Base-by-base conservation (phyloP, 2,329 filamentous ascomycete genomes). In the Nemania serpens region DNA sequence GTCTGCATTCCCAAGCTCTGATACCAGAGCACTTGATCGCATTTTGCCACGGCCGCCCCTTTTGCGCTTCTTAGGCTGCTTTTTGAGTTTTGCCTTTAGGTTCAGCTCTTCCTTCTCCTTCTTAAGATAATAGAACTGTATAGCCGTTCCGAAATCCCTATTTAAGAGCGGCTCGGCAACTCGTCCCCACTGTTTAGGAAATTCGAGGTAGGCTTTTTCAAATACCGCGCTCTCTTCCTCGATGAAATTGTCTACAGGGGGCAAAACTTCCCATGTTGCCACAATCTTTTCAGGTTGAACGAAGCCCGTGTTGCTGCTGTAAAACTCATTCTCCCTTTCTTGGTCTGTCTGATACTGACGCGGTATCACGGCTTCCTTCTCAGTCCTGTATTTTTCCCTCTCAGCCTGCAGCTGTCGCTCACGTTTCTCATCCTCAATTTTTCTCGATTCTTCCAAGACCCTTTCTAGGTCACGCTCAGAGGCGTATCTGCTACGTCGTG, bases 51-150 rank as follows among this genome's bases (percentile, higher is more conserved):
- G 75, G 66, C 81, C 76, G 66, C 81, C 76, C 80, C 84, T 82
- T 77, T 83, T 85, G 62, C 83, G 79, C 70, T 81, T 80, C 73
- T 81, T 85, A 60, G 82, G 85, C 74, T 84, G 86, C 76, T 82
- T 86, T 74, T 85, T 88, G 33, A 89, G 81, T 75, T 90, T 91
- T 71, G 91, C 89, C 73, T 93, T 92, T 62, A 93, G 87, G 64
- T 91, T 88, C 43, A 87, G 84, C 48, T 87, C 82, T 76, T 89
- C 89, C 77, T 86, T 94, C 72, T 90, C 91, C 77, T 87, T 95
- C 72, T 89, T 91, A 64, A 91, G 82, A 74, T 95, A 95, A 75
- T 95, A 95, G 74, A 93, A 92, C 71, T 92, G 89, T 68, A 95
- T 95, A 74, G 89, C 92, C 48, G 90, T 85, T 66, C 89, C 88